A percentile compares a stretch with the other conserved stretches of the same genome.
phyloP scores from a whole-genome alignment of 768 basidiomycete species.

The Glaciozyma martinii region DNA sequence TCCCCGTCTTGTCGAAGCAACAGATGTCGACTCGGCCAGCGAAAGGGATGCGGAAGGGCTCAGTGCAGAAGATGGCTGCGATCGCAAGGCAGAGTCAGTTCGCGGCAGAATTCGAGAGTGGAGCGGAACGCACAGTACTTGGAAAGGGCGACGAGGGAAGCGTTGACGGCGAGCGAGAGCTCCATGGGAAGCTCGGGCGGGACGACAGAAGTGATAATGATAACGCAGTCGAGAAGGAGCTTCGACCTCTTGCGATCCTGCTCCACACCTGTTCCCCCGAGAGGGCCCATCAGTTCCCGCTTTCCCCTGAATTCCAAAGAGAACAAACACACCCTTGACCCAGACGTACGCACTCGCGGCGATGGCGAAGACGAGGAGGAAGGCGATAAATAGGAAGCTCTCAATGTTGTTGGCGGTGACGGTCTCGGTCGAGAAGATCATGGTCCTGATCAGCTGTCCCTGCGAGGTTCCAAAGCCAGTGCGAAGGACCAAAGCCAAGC shows the following conservation, averaged over 20 bases:
- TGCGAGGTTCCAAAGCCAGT: constrained; percentile 98
- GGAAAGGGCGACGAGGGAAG: constrained; percentile 80
- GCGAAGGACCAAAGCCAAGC: constrained; percentile 80
- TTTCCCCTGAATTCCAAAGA: neutral
- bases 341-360: constrained; percentile 98
- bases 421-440: constrained; percentile 97
- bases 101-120: neutral
- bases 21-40: constrained; percentile 96
- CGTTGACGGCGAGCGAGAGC: constrained; percentile 88
- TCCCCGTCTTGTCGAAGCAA: constrained; percentile 99
- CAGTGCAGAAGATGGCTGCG: constrained; percentile 98
- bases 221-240: constrained; percentile 82
- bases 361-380: constrained; percentile 92
- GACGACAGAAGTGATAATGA: constrained; percentile 95
- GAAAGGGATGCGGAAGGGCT: constrained; percentile 93
- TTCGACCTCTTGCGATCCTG: constrained; percentile 89
- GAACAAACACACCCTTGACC: constrained; percentile 62
- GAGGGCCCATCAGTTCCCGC: neutral
- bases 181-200: constrained; percentile 99
- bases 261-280: constrained; percentile 62
- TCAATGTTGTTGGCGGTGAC: constrained; percentile 94
- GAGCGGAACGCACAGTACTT: constrained; percentile 62
- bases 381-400: constrained; percentile 94
- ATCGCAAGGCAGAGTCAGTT: neutral
- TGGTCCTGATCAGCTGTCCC: constrained; percentile 91